Evolutionary conservation across 2,329 filamentous ascomycete species (phyloP), one percentile per base, ranked within the genome.

Genomic region (Sporothrix protearum): DNA sequence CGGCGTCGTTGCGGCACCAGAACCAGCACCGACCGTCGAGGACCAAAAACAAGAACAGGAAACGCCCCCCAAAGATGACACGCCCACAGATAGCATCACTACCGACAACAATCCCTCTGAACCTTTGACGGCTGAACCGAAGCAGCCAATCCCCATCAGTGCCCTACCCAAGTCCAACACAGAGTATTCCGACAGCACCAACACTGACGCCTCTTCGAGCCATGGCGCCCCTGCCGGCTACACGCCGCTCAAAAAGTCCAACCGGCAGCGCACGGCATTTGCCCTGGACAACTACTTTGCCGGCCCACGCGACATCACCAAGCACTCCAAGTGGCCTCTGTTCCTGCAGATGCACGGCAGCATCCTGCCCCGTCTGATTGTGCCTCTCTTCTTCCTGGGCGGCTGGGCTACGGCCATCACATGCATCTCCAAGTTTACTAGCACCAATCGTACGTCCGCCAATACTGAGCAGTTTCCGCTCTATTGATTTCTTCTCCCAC

Each of bases 261-360:
- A 77, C 61, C 76, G 78, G 8, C 78, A 78, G 63, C 78, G 80
- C 70, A 78, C 77, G 0, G 76, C 76, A 7, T 64, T 83, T 28
- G 82, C 83, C 70, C 70, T 83, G 4, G 82, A 84, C 74, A 82
- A 83, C 73, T 84, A 84, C 75, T 84, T 84, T 74, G 80, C 79
- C 30, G 88, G 87, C 22, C 92, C 92, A 70, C 86, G 90, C 74
- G 89, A 93, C 79, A 86, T 92, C 73, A 83, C 88, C 71, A 88
- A 88, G 76, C 91, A 94, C 79, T 93, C 91, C 42, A 93, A 92
- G 86, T 91, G 91, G 85, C 92, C 92, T 7, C 86, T 89, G 73
- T 93, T 94, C 79, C 80, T 94, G 77, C 90, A 91, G 75, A 84
- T 94, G 80, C 91, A 93, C 78, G 92, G 92, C 76, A 92, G 89